phyloP scores from a whole-genome alignment of 208 protist species.

The Leishmania braziliensis region DNA sequence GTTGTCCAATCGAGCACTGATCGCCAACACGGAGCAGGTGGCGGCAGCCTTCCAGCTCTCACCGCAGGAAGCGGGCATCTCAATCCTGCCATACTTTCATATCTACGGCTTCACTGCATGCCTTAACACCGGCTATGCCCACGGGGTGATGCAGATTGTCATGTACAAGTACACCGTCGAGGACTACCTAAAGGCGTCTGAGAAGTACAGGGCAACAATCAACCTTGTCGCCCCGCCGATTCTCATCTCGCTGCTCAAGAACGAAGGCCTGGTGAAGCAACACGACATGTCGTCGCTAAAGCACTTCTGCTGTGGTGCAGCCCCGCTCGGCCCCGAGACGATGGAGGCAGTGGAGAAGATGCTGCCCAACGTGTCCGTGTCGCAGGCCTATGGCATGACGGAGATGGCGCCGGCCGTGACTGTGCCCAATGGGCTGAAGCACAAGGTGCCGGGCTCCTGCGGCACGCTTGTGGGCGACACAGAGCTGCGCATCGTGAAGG shows the following conservation, averaged over 20 bases:
- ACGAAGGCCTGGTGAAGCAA: constrained; percentile 33
- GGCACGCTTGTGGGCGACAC: constrained; percentile 40
- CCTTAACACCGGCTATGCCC: constrained; percentile 29
- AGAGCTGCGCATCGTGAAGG: constrained; percentile 44
- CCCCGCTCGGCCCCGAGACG: constrained; percentile 46
- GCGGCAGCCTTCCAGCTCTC: constrained; percentile 19
- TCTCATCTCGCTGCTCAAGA: constrained; percentile 65
- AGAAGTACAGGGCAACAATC: constrained; percentile 62
- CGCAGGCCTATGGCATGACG: constrained; percentile 84
- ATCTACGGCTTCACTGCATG: constrained; percentile 81
- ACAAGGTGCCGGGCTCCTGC: constrained; percentile 1
- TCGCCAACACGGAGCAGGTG: constrained; percentile 36
- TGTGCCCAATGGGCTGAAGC: constrained; percentile 2
- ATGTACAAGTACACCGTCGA: constrained; percentile 60
- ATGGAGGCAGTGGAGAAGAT: constrained; percentile 36
- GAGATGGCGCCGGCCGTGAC: constrained; percentile 67
- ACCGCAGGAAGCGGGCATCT: constrained; percentile 37
- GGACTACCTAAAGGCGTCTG: constrained; percentile 40
- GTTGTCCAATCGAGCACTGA: constrained; percentile 35
- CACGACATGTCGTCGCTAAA: constrained; percentile 43
- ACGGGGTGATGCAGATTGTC: constrained; percentile 39
- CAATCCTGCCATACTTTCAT: constrained; percentile 80
- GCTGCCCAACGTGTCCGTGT: constrained; percentile 22
- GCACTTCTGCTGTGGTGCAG: constrained; percentile 50
- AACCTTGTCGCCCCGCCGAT: constrained; percentile 82